A percentile compares a stretch with the other conserved stretches of the same genome.
phyloP scores from a whole-genome alignment of 2,329 filamentous ascomycete genomes.

The Orbilia blumenaviensis region DNA sequence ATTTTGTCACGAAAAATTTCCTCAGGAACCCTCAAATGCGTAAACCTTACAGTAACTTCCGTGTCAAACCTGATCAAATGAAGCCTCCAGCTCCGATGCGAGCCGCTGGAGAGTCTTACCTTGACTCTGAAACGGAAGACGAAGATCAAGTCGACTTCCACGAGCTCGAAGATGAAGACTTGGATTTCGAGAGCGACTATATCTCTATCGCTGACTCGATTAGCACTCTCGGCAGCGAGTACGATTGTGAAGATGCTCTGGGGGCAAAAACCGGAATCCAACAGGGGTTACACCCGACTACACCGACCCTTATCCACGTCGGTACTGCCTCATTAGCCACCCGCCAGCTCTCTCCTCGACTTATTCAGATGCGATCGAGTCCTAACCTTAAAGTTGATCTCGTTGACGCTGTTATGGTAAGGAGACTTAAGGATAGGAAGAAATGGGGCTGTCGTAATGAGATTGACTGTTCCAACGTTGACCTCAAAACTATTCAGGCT shows the following conservation, averaged over 20 bases:
- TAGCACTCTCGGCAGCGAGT: constrained; percentile 46
- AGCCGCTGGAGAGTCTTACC: constrained; percentile 14
- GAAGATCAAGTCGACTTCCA: constrained; percentile 17
- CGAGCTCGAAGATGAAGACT: neutral
- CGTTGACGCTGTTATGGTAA: constrained; percentile 2
- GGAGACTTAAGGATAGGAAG: constrained; percentile 33
- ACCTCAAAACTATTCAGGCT: constrained; percentile 42
- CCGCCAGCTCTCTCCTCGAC: constrained; percentile 42
- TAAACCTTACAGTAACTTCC: constrained; percentile 49
- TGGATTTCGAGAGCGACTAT: constrained; percentile 32
- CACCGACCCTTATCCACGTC: constrained; percentile 33
- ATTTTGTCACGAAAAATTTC: constrained; percentile 25
- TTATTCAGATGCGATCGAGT: constrained; percentile 51
- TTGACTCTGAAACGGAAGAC: constrained; percentile 39
- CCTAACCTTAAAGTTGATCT: constrained; percentile 28
- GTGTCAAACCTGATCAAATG: constrained; percentile 23
- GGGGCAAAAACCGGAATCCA: constrained; percentile 20
- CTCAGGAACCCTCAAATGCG: constrained; percentile 51
- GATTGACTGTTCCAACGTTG: constrained; percentile 27
- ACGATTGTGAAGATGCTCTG: constrained; percentile 33
- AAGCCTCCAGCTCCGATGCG: constrained; percentile 35
- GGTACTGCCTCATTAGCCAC: constrained; percentile 44
- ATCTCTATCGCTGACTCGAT: constrained; percentile 43
- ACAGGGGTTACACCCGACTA: constrained; percentile 29
- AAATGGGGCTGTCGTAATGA: constrained; percentile 49